Base-by-base conservation (phyloP, 345 rosid genomes). In the Gossypium ekmanianum region DNA sequence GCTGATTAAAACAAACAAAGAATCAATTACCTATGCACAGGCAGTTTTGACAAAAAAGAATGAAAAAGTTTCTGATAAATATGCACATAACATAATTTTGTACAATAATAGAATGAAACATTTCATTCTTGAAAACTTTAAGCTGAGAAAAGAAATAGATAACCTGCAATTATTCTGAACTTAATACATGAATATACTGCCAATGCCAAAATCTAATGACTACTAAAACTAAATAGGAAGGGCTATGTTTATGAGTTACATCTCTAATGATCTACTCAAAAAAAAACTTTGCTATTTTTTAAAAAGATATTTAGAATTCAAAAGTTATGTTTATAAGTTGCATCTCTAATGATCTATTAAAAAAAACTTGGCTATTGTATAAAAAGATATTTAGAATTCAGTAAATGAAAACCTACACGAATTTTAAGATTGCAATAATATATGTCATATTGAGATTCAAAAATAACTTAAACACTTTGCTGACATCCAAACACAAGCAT, bases 1-100 rank as follows among this genome's bases (percentile, higher is more conserved):
- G 99, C 98, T 95, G 88, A 75, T 47, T 61, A 68, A 68, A 39
- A 55, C 61, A 51, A 41, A 39, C 47, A 34, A 20, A 52, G 5
- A 11, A 34, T 27, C 55, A 26, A 59, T 59, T 16, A 48, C n/a
- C 0, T 0, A 59, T 58, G 13, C 67, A 41, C 2, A 41, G 41
- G 39, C 51, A 59, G 64, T 52, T 18, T 12, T 2, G 26, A 18
- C 45, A 3, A 44, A 48, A n/a, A 61, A 44, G 11, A 41, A 18
- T 2, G 39, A 26, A 44, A 5, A 50, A 12, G 4, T 66, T 10
- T 12, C 9, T 8, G 20, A 20, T 2, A 45, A 6, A 66, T 1
- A 34, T 3, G 9, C 51, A 65, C 29, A 20, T 43, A 44, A 66
- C 20, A 65, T n/a, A 41, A 48, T 45, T 68, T 24, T 24, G 13